A percentile compares a stretch with the other conserved stretches of the same genome.
Evolutionary conservation across 2,329 filamentous ascomycete species (phyloP).

Genomic region (Amesomyces nigricolor): DNA sequence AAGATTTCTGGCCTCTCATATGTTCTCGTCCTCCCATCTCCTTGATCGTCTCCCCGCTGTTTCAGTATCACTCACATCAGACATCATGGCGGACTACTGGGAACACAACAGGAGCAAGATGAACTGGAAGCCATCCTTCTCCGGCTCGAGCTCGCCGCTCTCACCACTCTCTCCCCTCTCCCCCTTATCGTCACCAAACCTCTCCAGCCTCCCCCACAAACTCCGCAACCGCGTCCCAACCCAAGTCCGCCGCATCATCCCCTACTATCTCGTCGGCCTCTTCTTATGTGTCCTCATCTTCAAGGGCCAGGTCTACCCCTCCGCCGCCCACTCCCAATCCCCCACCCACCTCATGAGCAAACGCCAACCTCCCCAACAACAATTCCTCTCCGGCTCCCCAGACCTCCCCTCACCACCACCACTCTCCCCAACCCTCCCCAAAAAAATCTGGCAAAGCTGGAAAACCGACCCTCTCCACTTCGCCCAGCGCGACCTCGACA

Average conservation of each 20-base stretch:
- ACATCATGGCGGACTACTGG: not conserved
- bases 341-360: not conserved
- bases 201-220: slow-evolving; percentile 9
- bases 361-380: no score
- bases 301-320: slow-evolving; percentile 25
- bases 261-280: slow-evolving; percentile 43
- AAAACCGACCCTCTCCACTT: slow-evolving; percentile 63
- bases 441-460: slow-evolving; percentile 75
- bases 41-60: not conserved
- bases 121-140: slow-evolving; percentile 2
- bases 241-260: slow-evolving; percentile 43
- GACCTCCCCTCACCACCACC: slow-evolving; percentile 2
- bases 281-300: slow-evolving; percentile 43
- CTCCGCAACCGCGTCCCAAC: slow-evolving; percentile 39
- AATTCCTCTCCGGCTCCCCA: not conserved
- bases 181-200: slow-evolving; percentile 1
- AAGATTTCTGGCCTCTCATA: not conserved
- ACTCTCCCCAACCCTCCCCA: slow-evolving; percentile 42
- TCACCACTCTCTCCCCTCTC: slow-evolving; percentile 14
- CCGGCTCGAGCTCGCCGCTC: slow-evolving; percentile 6
- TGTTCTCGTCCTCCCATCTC: not conserved
- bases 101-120: not conserved
- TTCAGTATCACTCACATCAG: not conserved
- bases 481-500: slow-evolving; percentile 55
- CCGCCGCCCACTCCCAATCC: slow-evolving; percentile 11